Percentiles rank a stretch among this genome's conserved stretches.
phyloP scores from a whole-genome alignment of 1,139 yeast genomes.

The Blastobotrys aristatus region DNA sequence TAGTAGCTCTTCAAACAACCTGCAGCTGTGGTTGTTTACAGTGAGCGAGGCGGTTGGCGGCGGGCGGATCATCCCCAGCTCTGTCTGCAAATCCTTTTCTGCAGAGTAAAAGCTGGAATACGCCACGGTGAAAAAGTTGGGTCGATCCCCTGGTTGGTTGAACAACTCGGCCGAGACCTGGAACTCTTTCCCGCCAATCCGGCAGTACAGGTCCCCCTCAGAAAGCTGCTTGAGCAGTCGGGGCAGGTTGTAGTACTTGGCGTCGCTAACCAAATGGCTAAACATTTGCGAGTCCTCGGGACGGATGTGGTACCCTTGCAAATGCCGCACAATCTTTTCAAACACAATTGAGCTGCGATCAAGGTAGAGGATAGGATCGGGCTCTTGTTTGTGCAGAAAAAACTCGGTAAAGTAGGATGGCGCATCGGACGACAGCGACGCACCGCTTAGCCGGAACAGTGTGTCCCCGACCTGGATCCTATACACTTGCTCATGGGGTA shows the following conservation, averaged over 20 bases:
- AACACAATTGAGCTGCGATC: constrained; percentile 76
- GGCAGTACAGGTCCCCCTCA: constrained; percentile 53
- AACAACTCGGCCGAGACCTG: constrained; percentile 54
- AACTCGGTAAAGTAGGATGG: constrained; percentile 48
- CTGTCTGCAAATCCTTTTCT: constrained; percentile 39
- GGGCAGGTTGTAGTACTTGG: constrained; percentile 64
- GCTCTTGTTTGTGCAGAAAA: constrained; percentile 32
- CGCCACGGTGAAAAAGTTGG: constrained; percentile 70
- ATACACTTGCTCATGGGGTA: constrained; percentile 64
- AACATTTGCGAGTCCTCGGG: constrained; percentile 56
- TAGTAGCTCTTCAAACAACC: constrained; percentile 56
- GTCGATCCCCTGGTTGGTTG: constrained; percentile 57
- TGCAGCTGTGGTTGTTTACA: constrained; percentile 50
- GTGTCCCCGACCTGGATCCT: constrained; percentile 69
- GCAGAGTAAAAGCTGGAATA: constrained; percentile 48
- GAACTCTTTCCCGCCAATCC: constrained; percentile 58
- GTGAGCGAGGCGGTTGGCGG: constrained; percentile 65
- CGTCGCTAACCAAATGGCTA: constrained; percentile 63
- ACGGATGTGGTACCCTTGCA: constrained; percentile 62
- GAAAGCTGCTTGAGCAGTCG: constrained; percentile 48
- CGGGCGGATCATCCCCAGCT: constrained; percentile 48
- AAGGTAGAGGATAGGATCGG: constrained; percentile 50
- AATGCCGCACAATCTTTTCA: constrained; percentile 58
- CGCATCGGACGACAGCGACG: constrained; percentile 76
- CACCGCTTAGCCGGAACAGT: constrained; percentile 53